Evolutionary conservation across 192 early-diverging fungal genomes (phyloP), one percentile per base, ranked within the genome.

Genomic region (Umbelopsis ramanniana): DNA sequence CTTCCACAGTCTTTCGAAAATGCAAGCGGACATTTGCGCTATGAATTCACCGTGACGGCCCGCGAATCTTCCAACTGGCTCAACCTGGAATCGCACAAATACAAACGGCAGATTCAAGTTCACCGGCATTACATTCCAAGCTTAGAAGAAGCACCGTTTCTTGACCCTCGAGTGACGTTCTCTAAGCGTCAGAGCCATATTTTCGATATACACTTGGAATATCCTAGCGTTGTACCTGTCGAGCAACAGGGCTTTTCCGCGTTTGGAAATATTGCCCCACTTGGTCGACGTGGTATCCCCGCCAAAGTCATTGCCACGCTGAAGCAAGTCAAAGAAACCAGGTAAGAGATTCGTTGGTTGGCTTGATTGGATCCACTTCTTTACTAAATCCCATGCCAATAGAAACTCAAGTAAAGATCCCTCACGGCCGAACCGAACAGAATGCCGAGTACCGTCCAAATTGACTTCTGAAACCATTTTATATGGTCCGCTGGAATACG

Each of bases 161-260:
- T 63, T 26, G 57, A 63, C 57, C 57, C 57, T 19, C 57, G 57
- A 29, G 57, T 63, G 3, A 63, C 57, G 12, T 63, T 63, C 14
- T 29, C 57, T 1, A 63, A 63, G n/a, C 24, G 57, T 17, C 29
- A 37, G 33, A 29, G 17, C 6, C 57, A 37, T 37, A 11, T 37
- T 6, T 63, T 63, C 33, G 57, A 63, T 63, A 63, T 63, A 6
- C 37, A 29, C 57, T 29, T 63, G 10, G 57, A 63, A 37, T 63
- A 63, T 33, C 57, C 57, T 9, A 63, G 57, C 37, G 57, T 63
- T 22, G 57, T 63, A 4, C 57, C 57, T 37, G 57, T 35, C 8
- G 57, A 63, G 33, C 57, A 63, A 63, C 57, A 63, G 37, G 57
- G 33, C 29, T 63, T 63, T 63, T 63, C 57, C 57, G 57, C 37